A percentile compares a stretch with the other conserved stretches of the same genome.
Evolutionary conservation across 306 rosid genomes (phyloP).

Genomic region (Cucumis sativus): Cucumber_9930_V3 NC_026655.2:7962001-7962500

Average conservation of each 20-base stretch:
- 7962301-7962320: not conserved
- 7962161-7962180: not conserved
- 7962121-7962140: conserved; percentile 68
- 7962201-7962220: not conserved
- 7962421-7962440: not conserved
- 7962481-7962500: not conserved
- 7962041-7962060: conserved; percentile 51
- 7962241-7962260: not conserved
- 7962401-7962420: not conserved
- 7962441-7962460: not conserved
- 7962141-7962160: conserved; percentile 40
- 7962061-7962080: conserved; percentile 64
- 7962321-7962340: not conserved
- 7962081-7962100: conserved; percentile 77
- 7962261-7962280: not conserved
- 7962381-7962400: not conserved
- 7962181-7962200: not conserved
- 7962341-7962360: not conserved
- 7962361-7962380: not conserved
- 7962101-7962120: conserved; percentile 72
- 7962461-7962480: not conserved
- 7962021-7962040: conserved; percentile 23
- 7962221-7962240: not conserved
- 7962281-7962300: not conserved
- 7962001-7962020: conserved; percentile 5